Conservation (phyloP, 495 filamentous ascomycete species). For the Astrocystis sublimbata region DNA sequence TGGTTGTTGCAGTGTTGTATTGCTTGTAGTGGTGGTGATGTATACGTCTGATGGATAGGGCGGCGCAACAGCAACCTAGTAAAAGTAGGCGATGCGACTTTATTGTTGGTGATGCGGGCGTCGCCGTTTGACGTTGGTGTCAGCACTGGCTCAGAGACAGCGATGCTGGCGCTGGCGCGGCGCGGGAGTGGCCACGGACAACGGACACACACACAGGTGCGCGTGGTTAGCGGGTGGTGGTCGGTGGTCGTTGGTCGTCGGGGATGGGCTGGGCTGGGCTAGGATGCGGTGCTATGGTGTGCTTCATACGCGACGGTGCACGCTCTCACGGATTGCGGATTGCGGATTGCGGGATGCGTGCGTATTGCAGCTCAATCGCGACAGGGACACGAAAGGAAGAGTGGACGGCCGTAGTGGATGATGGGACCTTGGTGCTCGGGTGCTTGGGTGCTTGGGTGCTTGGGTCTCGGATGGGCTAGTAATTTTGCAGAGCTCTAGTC, state of each 20-base stretch:
- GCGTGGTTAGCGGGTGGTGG: conserved; percentile 1
- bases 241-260: neutral
- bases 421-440: too few relatives aligned
- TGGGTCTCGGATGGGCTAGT: too few relatives aligned
- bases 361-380: conserved; percentile 14
- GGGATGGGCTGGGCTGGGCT: neutral
- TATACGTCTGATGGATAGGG: neutral
- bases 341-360: too few relatives aligned
- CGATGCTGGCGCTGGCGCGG: conserved; percentile 9
- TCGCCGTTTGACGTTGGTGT: neutral
- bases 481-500: neutral
- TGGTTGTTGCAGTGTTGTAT: too few relatives aligned
- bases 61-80: neutral
- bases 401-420: neutral
- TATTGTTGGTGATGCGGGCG: conserved; percentile 6
- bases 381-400: neutral
- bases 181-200: too few relatives aligned
- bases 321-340: conserved; percentile 11
- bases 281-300: too few relatives aligned
- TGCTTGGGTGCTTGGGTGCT: too few relatives aligned
- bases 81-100: neutral
- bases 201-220: conserved; percentile 5
- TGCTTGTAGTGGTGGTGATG: neutral
- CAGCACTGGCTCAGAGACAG: neutral
- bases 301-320: conserved; percentile 18